Evolutionary conservation across 768 basidiomycete genomes (phyloP), one percentile per base, ranked within the genome.

Genomic region (Mycena rosella): DNA sequence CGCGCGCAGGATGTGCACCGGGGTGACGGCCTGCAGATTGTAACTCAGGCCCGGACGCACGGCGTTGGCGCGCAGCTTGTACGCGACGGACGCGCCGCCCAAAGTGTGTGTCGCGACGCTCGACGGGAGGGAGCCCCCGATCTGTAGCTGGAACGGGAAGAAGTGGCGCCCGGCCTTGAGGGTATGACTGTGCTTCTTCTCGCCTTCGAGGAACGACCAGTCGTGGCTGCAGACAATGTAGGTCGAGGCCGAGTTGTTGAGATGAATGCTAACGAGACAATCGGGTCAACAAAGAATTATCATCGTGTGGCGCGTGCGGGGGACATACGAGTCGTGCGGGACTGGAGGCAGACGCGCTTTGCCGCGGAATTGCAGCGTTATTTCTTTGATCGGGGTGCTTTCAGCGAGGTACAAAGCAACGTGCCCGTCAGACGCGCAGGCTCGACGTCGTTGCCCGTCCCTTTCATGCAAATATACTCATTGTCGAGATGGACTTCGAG

Each of bases 151-250:
- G 81, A 99, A 99, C 26, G 96, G 96, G 79, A 98, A 98, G 27
- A 89, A 80, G 76, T 99, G 97, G 38, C 89, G 90, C 17, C 97
- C 97, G n/a, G 96, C 95, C 81, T 98, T 98, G 76, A 98, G 90
- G 0, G 96, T 98, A 74, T 94, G 95, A 14, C 86, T 83, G 74
- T 92, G 90, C 45, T 84, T 85, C 78, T 89, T 92, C 73, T 91
- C 89, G 63, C 93, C 93, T 73, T 95, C 91, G 54, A 97, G 89
- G 82, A 98, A 96, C 18, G 93, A 92, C 96, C 95, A 96, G 68
- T 96, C 93, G 74, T 96, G 94, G 64, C 87, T 87, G 78, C 91
- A 92, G 47, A 96, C 79, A 47, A 87, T 81, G 74, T 89, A 91
- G 20, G 85, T 87, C 65, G 87, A 77, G 13, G 82, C 80, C 0